Conservation (phyloP, 257 asterid species). For the Mitragyna speciosa region DNA sequence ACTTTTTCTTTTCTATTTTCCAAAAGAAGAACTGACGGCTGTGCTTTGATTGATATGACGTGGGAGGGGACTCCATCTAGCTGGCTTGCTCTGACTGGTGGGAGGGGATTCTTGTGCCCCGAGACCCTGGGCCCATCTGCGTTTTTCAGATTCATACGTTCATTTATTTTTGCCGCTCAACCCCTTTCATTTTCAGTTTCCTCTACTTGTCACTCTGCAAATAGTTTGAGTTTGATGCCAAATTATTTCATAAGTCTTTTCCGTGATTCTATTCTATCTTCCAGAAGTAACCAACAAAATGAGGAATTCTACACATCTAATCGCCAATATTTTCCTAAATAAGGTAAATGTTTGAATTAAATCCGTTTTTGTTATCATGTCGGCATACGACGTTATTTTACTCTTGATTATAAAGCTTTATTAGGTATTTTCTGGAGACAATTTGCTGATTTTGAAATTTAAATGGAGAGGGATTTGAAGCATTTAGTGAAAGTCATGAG, state of each 20-base stretch:
- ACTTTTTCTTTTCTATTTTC: not conserved
- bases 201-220: not conserved
- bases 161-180: not conserved
- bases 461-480: not conserved
- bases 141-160: not conserved
- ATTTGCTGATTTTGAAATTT: not conserved
- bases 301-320: not conserved
- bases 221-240: not conserved
- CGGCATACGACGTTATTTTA: no score
- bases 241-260: no score
- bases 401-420: no score
- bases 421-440: not conserved
- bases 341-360: no score
- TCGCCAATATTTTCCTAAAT: no score
- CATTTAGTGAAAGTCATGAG: not conserved
- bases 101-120: not conserved
- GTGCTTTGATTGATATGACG: conserved; percentile 2
- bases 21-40: not conserved
- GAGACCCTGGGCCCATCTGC: not conserved
- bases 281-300: no score
- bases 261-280: no score
- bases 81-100: conserved; percentile 8
- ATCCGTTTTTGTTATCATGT: no score
- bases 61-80: conserved; percentile 1
- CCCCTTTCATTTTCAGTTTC: not conserved